phyloP scores from a whole-genome alignment of 2,329 filamentous ascomycete genomes.

The Aspergillus awamori region DNA sequence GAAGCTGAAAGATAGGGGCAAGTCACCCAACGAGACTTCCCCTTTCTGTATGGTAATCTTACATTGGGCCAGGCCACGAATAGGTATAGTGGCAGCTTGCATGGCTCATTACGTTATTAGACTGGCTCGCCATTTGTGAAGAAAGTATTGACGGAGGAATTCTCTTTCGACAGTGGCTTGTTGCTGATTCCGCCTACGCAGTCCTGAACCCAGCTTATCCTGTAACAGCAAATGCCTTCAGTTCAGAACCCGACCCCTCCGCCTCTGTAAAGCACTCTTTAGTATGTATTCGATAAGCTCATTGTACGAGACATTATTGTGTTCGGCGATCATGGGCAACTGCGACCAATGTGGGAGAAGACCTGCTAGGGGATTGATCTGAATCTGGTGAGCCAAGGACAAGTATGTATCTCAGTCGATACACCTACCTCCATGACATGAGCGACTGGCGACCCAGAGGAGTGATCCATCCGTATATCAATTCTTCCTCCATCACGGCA shows the following conservation, averaged over 20 bases:
- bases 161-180: too few species aligned
- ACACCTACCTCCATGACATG: conserved; percentile 19
- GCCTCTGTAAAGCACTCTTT: conserved; percentile 1
- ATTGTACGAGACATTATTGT: conserved; percentile 1
- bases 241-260: neutral
- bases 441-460: neutral
- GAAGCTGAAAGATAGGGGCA: too few species aligned
- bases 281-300: conserved; percentile 2
- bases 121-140: too few species aligned
- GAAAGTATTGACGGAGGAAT: too few species aligned
- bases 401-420: neutral
- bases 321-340: conserved; percentile 3
- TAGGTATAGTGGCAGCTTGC: too few species aligned
- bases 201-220: neutral
- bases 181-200: neutral
- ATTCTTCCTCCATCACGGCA: conserved; percentile 22
- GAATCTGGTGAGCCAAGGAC: neutral
- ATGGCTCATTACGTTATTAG: too few species aligned
- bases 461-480: conserved; percentile 19
- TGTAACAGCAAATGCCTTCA: neutral
- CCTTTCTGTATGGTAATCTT: too few species aligned
- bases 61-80: too few species aligned
- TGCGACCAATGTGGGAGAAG: conserved; percentile 1
- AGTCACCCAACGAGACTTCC: too few species aligned
- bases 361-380: conserved; percentile 5